A percentile compares a stretch with the other conserved stretches of the same genome.
These are phyloP conservation scores for Citrullus amarus DNA, from an alignment of 306 rosid species.

Conservation along the genomic window DNA sequence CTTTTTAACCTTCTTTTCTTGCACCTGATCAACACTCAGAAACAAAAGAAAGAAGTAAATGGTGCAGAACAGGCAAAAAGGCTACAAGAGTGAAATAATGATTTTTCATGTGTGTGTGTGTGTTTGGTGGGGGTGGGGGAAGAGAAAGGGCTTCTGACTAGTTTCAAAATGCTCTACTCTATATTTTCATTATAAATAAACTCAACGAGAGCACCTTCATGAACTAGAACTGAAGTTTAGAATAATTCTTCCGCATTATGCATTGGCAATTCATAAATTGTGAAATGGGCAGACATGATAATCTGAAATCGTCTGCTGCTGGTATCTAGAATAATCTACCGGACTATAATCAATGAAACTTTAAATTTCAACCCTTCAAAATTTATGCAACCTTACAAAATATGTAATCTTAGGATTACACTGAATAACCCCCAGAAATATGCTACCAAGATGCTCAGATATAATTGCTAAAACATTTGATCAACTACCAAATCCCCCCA, in stretches of 20 bases:
- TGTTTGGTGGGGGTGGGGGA: not conserved
- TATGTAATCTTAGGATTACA: not conserved
- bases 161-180: not conserved
- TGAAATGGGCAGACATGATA: not conserved
- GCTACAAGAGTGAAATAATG: not conserved
- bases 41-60: not conserved
- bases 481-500: not conserved
- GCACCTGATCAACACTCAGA: slow-evolving; percentile 8
- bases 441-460: not conserved
- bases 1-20: slow-evolving; percentile 36
- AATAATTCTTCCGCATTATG: not conserved
- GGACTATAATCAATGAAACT: not conserved
- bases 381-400: not conserved
- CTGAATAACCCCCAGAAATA: not conserved
- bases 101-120: not conserved
- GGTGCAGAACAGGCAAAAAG: not conserved
- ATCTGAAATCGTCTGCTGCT: not conserved
- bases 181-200: not conserved
- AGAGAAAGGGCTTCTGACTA: not conserved
- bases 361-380: not conserved
- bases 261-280: not conserved
- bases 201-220: not conserved
- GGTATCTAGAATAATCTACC: not conserved
- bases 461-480: not conserved
- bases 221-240: not conserved